Conservation (phyloP, 2,329 filamentous ascomycete genomes). For the Ophiostoma sp. region DNA sequence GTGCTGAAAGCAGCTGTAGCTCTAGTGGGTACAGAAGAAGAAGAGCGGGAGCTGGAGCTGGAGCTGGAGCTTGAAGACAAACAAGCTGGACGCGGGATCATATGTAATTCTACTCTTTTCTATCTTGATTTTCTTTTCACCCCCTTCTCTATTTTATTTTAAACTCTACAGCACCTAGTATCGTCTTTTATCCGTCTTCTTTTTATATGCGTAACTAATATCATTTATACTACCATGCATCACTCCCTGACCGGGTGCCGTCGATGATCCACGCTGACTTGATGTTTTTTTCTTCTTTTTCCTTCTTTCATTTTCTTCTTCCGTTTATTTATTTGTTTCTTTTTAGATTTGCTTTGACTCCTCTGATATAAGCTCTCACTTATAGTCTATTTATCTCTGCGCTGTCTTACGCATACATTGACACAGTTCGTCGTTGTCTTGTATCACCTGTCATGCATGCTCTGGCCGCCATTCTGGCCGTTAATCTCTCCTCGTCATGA, state of each 20-base stretch:
- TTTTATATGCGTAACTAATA: not conserved
- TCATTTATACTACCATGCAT: too few species aligned
- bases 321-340: not conserved
- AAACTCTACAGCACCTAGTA: not conserved
- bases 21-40: not conserved
- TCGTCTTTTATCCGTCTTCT: not conserved
- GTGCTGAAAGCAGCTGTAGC: not conserved
- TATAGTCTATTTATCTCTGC: too few species aligned
- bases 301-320: not conserved
- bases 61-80: not conserved
- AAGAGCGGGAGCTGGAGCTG: not conserved
- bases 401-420: not conserved
- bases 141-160: not conserved
- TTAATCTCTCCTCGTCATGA: not conserved
- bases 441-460: slow-evolving; percentile 2
- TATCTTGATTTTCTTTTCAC: not conserved
- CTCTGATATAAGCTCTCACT: too few species aligned
- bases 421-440: not conserved
- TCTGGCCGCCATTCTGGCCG: not conserved
- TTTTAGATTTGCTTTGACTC: too few species aligned
- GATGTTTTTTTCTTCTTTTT: not conserved
- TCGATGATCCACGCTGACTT: not conserved
- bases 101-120: not conserved
- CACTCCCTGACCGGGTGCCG: too few species aligned
- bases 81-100: too few species aligned